Evolutionary conservation across 306 rosid species (phyloP), one percentile per base, ranked within the genome.

Genomic region (Medicago ruthenica): DNA sequence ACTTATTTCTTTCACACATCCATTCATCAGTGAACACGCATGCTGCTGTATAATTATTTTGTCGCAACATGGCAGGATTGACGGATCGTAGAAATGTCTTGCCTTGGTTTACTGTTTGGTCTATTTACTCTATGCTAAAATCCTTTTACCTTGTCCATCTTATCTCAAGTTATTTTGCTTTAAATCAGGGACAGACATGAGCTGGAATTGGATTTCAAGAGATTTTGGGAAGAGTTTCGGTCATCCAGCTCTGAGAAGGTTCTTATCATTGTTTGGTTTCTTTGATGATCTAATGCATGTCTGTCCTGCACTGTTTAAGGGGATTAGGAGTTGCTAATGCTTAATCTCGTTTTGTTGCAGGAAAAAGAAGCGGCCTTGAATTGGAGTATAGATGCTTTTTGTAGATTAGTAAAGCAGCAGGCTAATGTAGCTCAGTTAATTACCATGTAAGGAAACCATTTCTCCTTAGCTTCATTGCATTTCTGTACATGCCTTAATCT

Each of bases 191-290:
- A 87, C 81, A 87, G 76, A 83, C 94, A 92, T 96, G 99, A 92
- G 83, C 71, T 96, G 98, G 99, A 96, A 83, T 90, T 92, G 97
- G 99, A 96, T 88, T 96, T 96, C 93, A 96, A 91, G 89, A 89
- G 98, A 79, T 96, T 83, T 71, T 96, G 99, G 99, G 98, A 92
- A 83, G 99, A 92, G 77, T 96, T 96, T 83, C 90, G 98, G 86
- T 88, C 98, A 78, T 96, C 99, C 78, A 87, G 92, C 92, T 96
- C 96, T 80, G 99, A 92, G 90, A 92, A 96, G 99, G 99, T 96
- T 86, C 77, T 59, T 63, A 47, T 27, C 41, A 57, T 83, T 79
- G 22, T 64, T 79, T 75, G 24, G 21, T 73, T 74, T 50, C 64
- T 75, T 61, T 60, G 41, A 20, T 66, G 57, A 12, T 73, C 15